Evolutionary conservation across 495 filamentous ascomycete species (phyloP).

Genomic region (Usnea hakonensis): DNA sequence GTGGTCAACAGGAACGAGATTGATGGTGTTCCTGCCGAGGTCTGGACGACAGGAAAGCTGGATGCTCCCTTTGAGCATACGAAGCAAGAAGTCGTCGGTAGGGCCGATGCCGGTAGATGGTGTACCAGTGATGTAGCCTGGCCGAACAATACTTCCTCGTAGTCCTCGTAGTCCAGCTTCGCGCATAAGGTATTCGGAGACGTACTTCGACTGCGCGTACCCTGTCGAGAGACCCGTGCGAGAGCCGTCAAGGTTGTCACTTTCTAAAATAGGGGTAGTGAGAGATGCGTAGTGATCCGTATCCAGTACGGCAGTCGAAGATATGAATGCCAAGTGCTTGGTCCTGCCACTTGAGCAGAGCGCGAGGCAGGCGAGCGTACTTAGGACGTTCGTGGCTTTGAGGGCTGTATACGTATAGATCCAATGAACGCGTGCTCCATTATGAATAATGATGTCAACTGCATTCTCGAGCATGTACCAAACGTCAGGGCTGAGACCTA

Average conservation of each 20-base stretch:
- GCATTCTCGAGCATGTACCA: conserved; percentile 59
- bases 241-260: conserved; percentile 55
- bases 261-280: conserved; percentile 46
- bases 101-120: conserved; percentile 32
- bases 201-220: conserved; percentile 90
- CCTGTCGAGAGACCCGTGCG: conserved; percentile 64
- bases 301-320: conserved; percentile 78
- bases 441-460: conserved; percentile 80
- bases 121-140: conserved; percentile 73
- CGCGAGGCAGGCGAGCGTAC: conserved; percentile 67
- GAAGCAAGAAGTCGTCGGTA: conserved; percentile 87
- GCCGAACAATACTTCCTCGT: conserved; percentile 65
- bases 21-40: conserved; percentile 75
- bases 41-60: conserved; percentile 65
- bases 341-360: conserved; percentile 70
- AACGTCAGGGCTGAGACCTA: conserved; percentile 56
- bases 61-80: conserved; percentile 82
- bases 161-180: conserved; percentile 76
- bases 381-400: conserved; percentile 68
- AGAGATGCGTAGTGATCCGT: conserved; percentile 54
- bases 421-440: conserved; percentile 85
- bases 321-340: conserved; percentile 77
- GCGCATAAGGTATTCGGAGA: conserved; percentile 68
- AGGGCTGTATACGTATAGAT: conserved; percentile 72
- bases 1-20: conserved; percentile 81